Evolutionary conservation across 1,139 yeast genomes (phyloP), one percentile per base, ranked within the genome.

Genomic region (Zygosaccharomyces sapae): DNA sequence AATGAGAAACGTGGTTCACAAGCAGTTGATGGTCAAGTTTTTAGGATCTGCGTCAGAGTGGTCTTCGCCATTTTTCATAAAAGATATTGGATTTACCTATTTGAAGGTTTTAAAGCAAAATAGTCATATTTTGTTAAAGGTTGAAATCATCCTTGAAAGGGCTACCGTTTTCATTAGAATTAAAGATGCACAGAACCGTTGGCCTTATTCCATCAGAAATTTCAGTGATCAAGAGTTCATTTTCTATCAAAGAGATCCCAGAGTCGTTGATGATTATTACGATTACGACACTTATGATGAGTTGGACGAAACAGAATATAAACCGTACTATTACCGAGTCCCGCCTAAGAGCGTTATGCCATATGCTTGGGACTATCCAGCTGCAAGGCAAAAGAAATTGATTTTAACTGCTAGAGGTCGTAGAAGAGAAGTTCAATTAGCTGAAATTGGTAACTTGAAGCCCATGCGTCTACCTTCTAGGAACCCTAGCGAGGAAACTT

Each of bases 291-390:
- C 79, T 41, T 80, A 82, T 55, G 95, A 92, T 6, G 86, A 80
- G 9, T 53, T 60, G 9, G 58, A 56, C 5, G 71, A 71, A n/a
- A 56, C 55, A 9, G 64, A 63, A 10, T 86, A 81, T 62, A 81
- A 81, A 54, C 94, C 94, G 2, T 74, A 88, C 20, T 81, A 76
- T 59, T 92, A 90, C 63, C 77, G 79, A 49, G 75, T 90, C 20
- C 97, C 97, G 0, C 81, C 95, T 1, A 82, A 80, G 63, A 87
- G 96, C 70, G 95, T 88, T 1, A 94, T 94, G 98, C 97, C 97
- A 0, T 94, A 92, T 66, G 89, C 98, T 0, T 94, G 96, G 88
- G 98, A 94, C 64, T 92, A 80, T 67, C 98, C 98, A 0, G 88
- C 95, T 47, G 97, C 96, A 0, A 72, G 80, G 9, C 77, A 85